These are phyloP conservation scores for Ampelomyces quisqualis DNA, from an alignment of 2,329 filamentous ascomycete genomes.

Conservation along the genomic window DNA sequence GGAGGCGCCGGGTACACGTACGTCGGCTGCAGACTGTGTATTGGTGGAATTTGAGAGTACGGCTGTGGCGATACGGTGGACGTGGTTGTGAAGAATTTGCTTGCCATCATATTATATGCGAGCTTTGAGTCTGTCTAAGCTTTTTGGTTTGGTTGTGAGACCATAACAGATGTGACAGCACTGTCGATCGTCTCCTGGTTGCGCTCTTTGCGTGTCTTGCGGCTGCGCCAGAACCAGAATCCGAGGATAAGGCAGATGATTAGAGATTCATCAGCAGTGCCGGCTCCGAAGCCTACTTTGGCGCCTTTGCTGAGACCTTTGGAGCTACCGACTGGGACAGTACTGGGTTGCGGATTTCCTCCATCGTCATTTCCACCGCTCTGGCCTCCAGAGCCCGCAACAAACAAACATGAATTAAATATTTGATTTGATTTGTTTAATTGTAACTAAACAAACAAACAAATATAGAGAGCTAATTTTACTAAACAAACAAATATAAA, in stretches of 20 bases:
- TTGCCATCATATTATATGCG: background rate
- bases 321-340: background rate
- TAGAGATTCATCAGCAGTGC: background rate
- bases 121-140: background rate
- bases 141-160: background rate
- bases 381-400: too few species aligned
- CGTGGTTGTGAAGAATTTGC: background rate
- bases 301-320: slow-evolving; percentile 1
- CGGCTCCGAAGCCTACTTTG: background rate
- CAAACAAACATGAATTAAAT: too few species aligned
- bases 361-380: background rate
- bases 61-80: background rate
- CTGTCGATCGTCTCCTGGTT: slow-evolving; percentile 1
- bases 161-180: background rate
- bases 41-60: background rate
- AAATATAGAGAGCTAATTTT: too few species aligned
- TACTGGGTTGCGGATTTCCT: background rate
- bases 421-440: too few species aligned
- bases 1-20: background rate
- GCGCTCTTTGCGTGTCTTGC: background rate
- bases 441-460: too few species aligned
- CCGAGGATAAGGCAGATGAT: background rate
- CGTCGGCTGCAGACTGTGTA: background rate
- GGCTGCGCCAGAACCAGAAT: background rate
- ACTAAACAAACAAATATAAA: too few species aligned